Percentiles rank a stretch among this genome's conserved stretches.
Conservation (phyloP, 805 yeast species). For the Hanseniaspora jakobsenii region DNA sequence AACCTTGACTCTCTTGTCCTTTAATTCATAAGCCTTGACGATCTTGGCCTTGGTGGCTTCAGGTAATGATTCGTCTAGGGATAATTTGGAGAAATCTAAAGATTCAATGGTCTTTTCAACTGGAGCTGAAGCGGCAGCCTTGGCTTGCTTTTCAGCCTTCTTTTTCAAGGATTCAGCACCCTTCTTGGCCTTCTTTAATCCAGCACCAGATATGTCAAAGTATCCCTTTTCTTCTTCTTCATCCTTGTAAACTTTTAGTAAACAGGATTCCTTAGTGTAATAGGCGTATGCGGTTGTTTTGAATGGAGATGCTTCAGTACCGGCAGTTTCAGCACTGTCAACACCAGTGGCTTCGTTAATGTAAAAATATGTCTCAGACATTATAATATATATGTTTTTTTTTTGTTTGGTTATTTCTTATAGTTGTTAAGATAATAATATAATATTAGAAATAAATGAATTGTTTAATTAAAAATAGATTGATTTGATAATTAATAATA, state of each 20-base stretch:
- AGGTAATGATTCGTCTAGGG: conserved; percentile 64
- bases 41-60: conserved; percentile 58
- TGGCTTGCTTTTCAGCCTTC: conserved; percentile 41
- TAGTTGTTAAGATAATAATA: background rate
- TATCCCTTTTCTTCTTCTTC: conserved; percentile 36
- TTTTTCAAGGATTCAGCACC: conserved; percentile 87
- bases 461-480: no score
- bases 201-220: conserved; percentile 65
- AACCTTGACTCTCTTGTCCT: conserved; percentile 62
- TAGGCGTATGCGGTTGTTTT: conserved; percentile 77
- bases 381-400: background rate
- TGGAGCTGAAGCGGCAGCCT: conserved; percentile 37
- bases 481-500: background rate
- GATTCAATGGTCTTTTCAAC: conserved; percentile 67
- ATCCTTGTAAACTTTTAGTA: conserved; percentile 47
- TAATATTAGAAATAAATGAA: background rate
- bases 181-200: conserved; percentile 89
- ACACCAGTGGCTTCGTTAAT: conserved; percentile 64
- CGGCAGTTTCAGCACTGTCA: conserved; percentile 48
- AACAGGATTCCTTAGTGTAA: conserved; percentile 34
- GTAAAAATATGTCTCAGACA: conserved; percentile 36
- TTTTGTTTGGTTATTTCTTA: no score
- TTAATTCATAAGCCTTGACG: conserved; percentile 37
- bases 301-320: conserved; percentile 60
- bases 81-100: conserved; percentile 51